phyloP scores from a whole-genome alignment of 2,329 filamentous ascomycete genomes.

The Fusarium torulosum region DNA sequence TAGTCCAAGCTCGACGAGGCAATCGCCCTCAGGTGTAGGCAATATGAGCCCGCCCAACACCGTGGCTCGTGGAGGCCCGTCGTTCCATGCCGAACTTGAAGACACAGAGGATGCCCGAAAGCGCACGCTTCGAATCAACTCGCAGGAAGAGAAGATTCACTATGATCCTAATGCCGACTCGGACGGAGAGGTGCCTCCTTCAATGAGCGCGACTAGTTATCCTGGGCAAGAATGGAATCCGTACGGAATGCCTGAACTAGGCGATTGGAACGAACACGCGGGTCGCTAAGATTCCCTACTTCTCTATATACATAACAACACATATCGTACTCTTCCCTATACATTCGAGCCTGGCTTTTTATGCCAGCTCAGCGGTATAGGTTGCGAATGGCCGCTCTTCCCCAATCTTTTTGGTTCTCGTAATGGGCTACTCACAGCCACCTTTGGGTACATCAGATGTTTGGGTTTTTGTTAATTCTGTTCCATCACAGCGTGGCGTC shows the following conservation, averaged over 20 bases:
- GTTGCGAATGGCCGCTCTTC: background rate
- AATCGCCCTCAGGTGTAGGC: conserved; percentile 26
- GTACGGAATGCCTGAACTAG: conserved; percentile 55
- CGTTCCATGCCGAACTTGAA: conserved; percentile 55
- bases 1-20: conserved; percentile 25
- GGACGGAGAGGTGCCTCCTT: conserved; percentile 53
- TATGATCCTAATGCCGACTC: conserved; percentile 53
- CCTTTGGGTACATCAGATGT: background rate
- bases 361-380: background rate
- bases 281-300: background rate
- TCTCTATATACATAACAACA: background rate
- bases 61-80: conserved; percentile 24
- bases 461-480: conserved; percentile 5
- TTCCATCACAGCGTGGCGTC: conserved; percentile 33
- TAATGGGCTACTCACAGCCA: background rate
- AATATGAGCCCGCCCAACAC: conserved; percentile 11
- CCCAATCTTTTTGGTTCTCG: background rate
- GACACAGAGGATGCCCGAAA: conserved; percentile 60
- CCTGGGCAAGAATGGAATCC: conserved; percentile 79
- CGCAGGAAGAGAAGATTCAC: conserved; percentile 68
- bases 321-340: background rate
- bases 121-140: conserved; percentile 58
- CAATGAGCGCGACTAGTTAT: conserved; percentile 76
- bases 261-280: conserved; percentile 46
- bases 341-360: background rate